These are phyloP conservation scores for Zygosaccharomyces pseudobailii DNA, from an alignment of 1,139 yeast species.

Conservation along the genomic window DNA sequence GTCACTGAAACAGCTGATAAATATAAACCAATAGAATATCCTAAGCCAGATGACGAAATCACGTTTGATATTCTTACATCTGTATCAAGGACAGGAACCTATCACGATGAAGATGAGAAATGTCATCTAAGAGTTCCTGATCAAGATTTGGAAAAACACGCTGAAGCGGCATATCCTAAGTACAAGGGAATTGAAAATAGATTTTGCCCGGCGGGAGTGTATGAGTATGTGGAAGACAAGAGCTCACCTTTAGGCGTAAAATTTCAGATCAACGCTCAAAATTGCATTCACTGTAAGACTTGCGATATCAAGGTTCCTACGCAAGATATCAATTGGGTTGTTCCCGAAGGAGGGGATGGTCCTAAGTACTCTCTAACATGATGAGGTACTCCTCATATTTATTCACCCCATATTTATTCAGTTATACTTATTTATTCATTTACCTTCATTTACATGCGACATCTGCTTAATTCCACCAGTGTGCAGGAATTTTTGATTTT, in stretches of 20 bases:
- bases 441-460: background rate
- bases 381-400: background rate
- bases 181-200: constrained; percentile 83
- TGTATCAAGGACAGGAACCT: constrained; percentile 92
- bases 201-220: constrained; percentile 98
- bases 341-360: constrained; percentile 99
- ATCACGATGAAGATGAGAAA: constrained; percentile 90
- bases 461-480: background rate
- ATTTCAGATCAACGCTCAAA: constrained; percentile 91
- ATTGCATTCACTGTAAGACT: constrained; percentile 96
- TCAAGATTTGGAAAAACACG: constrained; percentile 66
- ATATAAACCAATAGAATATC: constrained; percentile 71
- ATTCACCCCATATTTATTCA: no score
- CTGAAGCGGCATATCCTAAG: constrained; percentile 62
- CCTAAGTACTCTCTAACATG: constrained; percentile 63
- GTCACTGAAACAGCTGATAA: constrained; percentile 63
- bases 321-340: constrained; percentile 91
- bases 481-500: background rate
- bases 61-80: constrained; percentile 89
- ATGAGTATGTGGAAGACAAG: constrained; percentile 79
- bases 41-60: constrained; percentile 87
- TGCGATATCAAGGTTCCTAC: constrained; percentile 96
- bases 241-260: constrained; percentile 57
- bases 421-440: no score
- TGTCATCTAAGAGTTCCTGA: constrained; percentile 79